Base-by-base conservation (phyloP, 345 rosid species). In the Boechera retrofracta region DNA sequence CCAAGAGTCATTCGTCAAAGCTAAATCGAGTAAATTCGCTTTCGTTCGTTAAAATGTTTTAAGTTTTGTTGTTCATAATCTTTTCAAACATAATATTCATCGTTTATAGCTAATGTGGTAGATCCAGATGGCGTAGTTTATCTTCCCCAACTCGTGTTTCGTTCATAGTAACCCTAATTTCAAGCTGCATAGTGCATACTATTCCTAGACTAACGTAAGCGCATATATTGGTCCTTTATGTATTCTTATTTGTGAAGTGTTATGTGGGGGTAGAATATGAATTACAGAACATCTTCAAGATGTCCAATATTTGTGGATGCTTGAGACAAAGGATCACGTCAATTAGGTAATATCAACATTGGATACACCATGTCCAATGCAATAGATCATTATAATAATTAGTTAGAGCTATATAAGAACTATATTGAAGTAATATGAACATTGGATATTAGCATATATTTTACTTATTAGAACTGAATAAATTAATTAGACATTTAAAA, bases 121-220 rank as follows among this genome's bases (percentile, higher is more conserved):
- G 31, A 61, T 72, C 52, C 61, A 72, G 67, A 47, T 61, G 51
- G 12, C 18, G 24, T 52, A 45, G 44, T 36, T 49, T 72, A n/a
- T 28, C 47, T 62, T 53, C 77, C 24, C 62, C n/a, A 55, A 55
- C 31, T n/a, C 73, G 7, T 54, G 51, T 69, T 67, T 28, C 18
- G 18, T 67, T 52, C 60, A 24, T 33, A 51, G 60, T 67, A 36
- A 51, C 28, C 55, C 12, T 64, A 28, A 26, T 62, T 38, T 62
- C 35, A 53, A 26, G 61, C 6, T 39, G 32, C 9, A 16, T 26
- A 63, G 21, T 39, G 42, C 42, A 39, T 39, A 39, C 3, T 16
- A 52, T 29, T 28, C 41, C 12, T 62, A 11, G 32, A 16, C 41
- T 51, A 18, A 16, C 21, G 31, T 29, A 16, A 44, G 16, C 16